Evolutionary conservation across 1,284 basidiomycete species (phyloP).

Genomic region (Agaricales sp.): DNA sequence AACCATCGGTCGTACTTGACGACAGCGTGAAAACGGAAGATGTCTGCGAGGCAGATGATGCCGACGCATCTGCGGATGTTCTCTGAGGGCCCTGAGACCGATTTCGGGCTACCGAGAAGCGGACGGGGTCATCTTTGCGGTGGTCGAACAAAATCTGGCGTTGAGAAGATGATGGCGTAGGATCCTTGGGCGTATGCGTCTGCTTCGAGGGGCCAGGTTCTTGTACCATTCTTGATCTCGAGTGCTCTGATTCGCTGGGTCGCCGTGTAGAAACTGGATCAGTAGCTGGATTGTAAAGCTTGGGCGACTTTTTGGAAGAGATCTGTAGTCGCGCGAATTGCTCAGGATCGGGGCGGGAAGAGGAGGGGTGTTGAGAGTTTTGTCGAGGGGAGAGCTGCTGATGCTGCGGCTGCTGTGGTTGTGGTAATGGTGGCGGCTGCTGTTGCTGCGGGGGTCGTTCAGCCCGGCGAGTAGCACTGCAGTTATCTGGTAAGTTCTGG

Average conservation of each 20-base stretch:
- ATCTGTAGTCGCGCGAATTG: too few species aligned
- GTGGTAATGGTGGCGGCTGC: background rate
- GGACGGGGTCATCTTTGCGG: constrained; percentile 75
- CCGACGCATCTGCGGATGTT: constrained; percentile 67
- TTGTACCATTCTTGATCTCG: too few species aligned
- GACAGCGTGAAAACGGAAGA: too few species aligned
- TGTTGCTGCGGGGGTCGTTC: background rate
- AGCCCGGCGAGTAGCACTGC: background rate
- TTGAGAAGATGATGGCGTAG: too few species aligned
- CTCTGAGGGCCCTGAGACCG: too few species aligned
- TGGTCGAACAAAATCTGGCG: too few species aligned
- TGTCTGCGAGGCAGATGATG: constrained; percentile 64
- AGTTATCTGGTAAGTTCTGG: background rate
- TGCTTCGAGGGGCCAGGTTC: too few species aligned
- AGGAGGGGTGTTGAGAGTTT: too few species aligned
- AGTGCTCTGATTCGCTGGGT: constrained; percentile 52
- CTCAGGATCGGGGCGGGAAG: too few species aligned
- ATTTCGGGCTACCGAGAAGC: constrained; percentile 50
- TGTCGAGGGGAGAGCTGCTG: background rate
- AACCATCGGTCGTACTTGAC: too few species aligned
- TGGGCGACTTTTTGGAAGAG: constrained; percentile 22
- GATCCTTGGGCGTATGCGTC: constrained; percentile 27
- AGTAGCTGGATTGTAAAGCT: constrained; percentile 62
- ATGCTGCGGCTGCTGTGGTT: background rate
- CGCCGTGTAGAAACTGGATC: constrained; percentile 56